Conservation (phyloP, 345 rosid genomes). For the Schrenkiella parvula region DNA sequence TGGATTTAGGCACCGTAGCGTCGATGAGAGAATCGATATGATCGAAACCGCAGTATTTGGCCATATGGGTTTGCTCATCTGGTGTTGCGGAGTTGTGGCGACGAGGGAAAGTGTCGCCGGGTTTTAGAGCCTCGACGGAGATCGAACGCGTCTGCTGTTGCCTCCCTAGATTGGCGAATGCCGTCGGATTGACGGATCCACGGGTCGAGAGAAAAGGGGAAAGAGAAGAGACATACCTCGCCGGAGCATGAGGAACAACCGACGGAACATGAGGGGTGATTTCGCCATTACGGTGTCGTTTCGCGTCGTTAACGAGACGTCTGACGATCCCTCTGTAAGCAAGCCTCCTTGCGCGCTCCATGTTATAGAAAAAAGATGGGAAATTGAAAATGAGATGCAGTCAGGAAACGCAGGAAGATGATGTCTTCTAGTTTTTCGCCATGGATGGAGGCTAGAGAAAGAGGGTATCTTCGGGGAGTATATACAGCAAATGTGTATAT, state of each 20-base stretch:
- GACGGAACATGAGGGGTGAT: slow-evolving; percentile 34
- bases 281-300: slow-evolving; percentile 43
- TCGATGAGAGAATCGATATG: slow-evolving; percentile 65
- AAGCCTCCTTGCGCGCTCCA: slow-evolving; percentile 93
- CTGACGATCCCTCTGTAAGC: slow-evolving; percentile 78
- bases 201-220: slow-evolving; percentile 44
- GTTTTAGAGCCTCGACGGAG: slow-evolving; percentile 67
- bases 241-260: slow-evolving; percentile 45
- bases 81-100: slow-evolving; percentile 95
- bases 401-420: not conserved
- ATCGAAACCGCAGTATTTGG: slow-evolving; percentile 64
- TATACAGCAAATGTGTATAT: not conserved
- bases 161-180: slow-evolving; percentile 15
- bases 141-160: slow-evolving; percentile 54
- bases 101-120: slow-evolving; percentile 81
- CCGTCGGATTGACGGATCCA: slow-evolving; percentile 30
- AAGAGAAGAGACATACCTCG: slow-evolving; percentile 75
- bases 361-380: slow-evolving; percentile 13
- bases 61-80: slow-evolving; percentile 80
- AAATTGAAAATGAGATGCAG: not conserved
- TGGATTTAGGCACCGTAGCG: slow-evolving; percentile 97
- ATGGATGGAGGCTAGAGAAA: slow-evolving; percentile 30
- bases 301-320: slow-evolving; percentile 59
- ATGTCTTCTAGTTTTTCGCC: slow-evolving; percentile 19
- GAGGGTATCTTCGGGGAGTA: slow-evolving; percentile 1